These are phyloP conservation scores for Aspergillus clavatus DNA, from an alignment of 2,329 filamentous ascomycete species.

Conservation along the genomic window DNA sequence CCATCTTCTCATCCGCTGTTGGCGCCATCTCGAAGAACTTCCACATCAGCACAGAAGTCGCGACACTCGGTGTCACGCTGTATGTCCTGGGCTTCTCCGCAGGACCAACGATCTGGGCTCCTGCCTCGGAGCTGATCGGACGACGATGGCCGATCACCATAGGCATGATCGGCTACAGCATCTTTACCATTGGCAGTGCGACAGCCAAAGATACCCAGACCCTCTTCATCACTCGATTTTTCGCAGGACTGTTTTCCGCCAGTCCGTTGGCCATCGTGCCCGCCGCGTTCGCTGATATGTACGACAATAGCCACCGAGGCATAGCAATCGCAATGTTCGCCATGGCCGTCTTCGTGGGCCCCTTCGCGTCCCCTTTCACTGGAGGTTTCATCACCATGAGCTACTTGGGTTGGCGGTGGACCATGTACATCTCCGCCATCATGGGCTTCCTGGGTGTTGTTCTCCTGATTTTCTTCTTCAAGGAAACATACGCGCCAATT, in stretches of 20 bases:
- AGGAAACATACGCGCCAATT: slow-evolving; percentile 51
- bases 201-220: slow-evolving; percentile 38
- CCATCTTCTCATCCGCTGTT: slow-evolving; percentile 66
- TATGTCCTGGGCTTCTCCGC: slow-evolving; percentile 51
- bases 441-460: slow-evolving; percentile 49
- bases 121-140: slow-evolving; percentile 56
- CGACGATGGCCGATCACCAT: slow-evolving; percentile 49
- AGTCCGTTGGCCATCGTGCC: slow-evolving; percentile 42
- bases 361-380: slow-evolving; percentile 46
- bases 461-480: slow-evolving; percentile 39
- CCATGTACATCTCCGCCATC: slow-evolving; percentile 48
- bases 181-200: slow-evolving; percentile 45
- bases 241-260: slow-evolving; percentile 43
- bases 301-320: slow-evolving; percentile 41
- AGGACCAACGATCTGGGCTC: slow-evolving; percentile 60
- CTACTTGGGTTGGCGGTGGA: slow-evolving; percentile 49
- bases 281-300: slow-evolving; percentile 46
- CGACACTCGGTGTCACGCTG: slow-evolving; percentile 44
- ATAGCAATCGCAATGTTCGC: slow-evolving; percentile 46
- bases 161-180: slow-evolving; percentile 37
- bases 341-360: slow-evolving; percentile 47
- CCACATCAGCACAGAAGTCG: slow-evolving; percentile 40
- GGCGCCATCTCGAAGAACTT: slow-evolving; percentile 47
- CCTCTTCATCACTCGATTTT: slow-evolving; percentile 44
- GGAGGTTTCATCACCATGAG: slow-evolving; percentile 49